Conservation (phyloP, 2,329 filamentous ascomycete genomes). For the Cladophialophora exuberans region DNA sequence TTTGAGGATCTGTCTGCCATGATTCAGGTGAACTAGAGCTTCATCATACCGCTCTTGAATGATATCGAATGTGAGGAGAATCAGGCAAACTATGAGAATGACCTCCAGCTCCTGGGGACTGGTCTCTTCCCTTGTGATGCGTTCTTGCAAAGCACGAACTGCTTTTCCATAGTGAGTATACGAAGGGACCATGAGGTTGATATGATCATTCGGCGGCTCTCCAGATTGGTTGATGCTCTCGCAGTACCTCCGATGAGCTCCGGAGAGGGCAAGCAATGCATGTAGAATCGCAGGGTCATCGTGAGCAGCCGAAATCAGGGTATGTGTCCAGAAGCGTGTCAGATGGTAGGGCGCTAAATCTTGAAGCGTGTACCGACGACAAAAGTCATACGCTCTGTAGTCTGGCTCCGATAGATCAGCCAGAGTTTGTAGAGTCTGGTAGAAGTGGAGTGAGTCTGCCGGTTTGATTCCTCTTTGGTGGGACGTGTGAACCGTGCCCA, state of each 20-base stretch:
- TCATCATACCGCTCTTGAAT: constrained; percentile 16
- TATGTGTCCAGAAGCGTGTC: constrained; percentile 14
- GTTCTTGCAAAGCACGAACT: neutral
- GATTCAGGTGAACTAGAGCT: constrained; percentile 9
- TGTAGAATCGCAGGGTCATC: constrained; percentile 11
- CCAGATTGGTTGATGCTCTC: neutral
- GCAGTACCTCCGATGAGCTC: constrained; percentile 10
- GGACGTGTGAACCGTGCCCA: neutral
- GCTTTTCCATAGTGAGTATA: constrained; percentile 13
- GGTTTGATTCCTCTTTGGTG: constrained; percentile 4
- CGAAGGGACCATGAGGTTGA: neutral
- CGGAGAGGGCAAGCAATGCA: constrained; percentile 12
- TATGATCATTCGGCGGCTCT: neutral
- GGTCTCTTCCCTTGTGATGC: neutral
- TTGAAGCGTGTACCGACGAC: constrained; percentile 11
- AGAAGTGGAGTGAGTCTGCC: constrained; percentile 3
- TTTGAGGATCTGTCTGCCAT: constrained; percentile 11
- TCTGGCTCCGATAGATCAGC: constrained; percentile 6
- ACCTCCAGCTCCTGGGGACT: neutral
- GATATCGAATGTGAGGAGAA: constrained; percentile 17
- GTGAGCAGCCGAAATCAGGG: constrained; percentile 11
- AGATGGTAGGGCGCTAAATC: constrained; percentile 13
- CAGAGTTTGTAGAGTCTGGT: constrained; percentile 11
- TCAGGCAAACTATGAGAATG: constrained; percentile 14
- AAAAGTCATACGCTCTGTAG: constrained; percentile 13